Evolutionary conservation across 1,284 basidiomycete species (phyloP).

Genomic region (Apiotrichum veenhuisii): DNA sequence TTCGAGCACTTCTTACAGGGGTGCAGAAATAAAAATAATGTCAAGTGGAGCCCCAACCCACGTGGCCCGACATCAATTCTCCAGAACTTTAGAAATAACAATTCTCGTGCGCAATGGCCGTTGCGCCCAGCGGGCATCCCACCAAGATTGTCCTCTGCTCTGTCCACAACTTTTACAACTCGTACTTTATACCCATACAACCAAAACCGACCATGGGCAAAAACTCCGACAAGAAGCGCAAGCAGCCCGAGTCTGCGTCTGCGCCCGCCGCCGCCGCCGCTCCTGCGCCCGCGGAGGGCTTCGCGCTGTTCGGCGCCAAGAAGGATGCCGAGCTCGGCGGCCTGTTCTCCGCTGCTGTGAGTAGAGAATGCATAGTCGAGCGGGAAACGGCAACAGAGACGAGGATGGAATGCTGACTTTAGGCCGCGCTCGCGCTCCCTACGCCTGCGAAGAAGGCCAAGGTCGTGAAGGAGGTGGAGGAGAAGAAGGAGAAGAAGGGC

Average conservation of each 20-base stretch:
- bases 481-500: slow-evolving; percentile 13
- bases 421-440: slow-evolving; percentile 36
- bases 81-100: neutral
- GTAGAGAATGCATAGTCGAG: slow-evolving; percentile 25
- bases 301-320: slow-evolving; percentile 32
- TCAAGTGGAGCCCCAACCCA: neutral
- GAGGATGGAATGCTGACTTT: slow-evolving; percentile 2
- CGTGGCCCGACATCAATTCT: neutral
- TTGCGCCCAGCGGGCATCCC: neutral
- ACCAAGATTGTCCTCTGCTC: too few species aligned
- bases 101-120: too few species aligned
- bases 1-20: too few species aligned
- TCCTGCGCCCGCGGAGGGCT: slow-evolving; percentile 12
- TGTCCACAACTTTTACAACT: too few species aligned
- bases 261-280: slow-evolving; percentile 2
- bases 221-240: slow-evolving; percentile 29
- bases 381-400: neutral
- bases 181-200: neutral
- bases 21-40: neutral
- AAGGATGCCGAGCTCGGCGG: slow-evolving; percentile 46
- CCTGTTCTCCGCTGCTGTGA: slow-evolving; percentile 49
- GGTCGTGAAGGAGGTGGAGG: slow-evolving; percentile 9
- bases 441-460: slow-evolving; percentile 18
- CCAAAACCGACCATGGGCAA: slow-evolving; percentile 12
- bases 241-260: slow-evolving; percentile 17